Evolutionary conservation across 495 filamentous ascomycete species (phyloP), one percentile per base, ranked within the genome.

Genomic region (Xylaria longipes): DNA sequence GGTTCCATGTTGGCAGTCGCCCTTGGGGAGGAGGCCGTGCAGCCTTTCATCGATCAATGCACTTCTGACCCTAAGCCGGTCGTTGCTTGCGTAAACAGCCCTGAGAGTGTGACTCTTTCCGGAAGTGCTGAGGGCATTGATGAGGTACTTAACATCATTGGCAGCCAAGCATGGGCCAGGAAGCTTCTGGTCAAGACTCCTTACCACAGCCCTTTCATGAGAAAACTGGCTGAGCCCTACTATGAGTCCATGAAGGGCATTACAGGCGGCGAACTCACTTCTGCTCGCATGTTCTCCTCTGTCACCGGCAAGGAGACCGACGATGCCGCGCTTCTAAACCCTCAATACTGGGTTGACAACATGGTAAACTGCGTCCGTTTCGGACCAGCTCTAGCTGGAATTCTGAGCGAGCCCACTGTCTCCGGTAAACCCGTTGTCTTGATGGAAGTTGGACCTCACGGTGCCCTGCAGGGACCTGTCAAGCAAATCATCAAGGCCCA

Each of bases 391-490:
- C 60, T 83, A 0, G 48, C 63, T 22, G 61, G 65, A 57, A 64
- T 81, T 31, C 14, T 76, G 60, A 50, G 66, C 37, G 57, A 70
- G 9, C 58, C 68, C 29, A 37, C 60, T 66, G 15, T 80, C 29
- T 35, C 64, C 12, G 60, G 71, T 31, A 72, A 73, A 25, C 66
- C 73, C 4, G 33, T 74, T 48, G 72, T 65, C 15, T 65, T 89
- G 17, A 71, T 90, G 27, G 88, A 90, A 65, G 76, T 89, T 61
- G 89, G 89, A 1, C 87, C 89, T 52, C 89, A 91, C 69, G 75
- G 79, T 17, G 85, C 88, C 3, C 73, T 91, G 0, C 79, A 84
- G 56, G 84, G 83, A 0, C 87, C 88, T 0, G 69, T 88, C 27
- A 81, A 82, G 43, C 81, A 88, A 58, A 87, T 85, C 33, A 63